Percentiles rank a stretch among this genome's conserved stretches.
phyloP scores from a whole-genome alignment of 2,329 filamentous ascomycete species.

The Madurella mycetomatis region DNA sequence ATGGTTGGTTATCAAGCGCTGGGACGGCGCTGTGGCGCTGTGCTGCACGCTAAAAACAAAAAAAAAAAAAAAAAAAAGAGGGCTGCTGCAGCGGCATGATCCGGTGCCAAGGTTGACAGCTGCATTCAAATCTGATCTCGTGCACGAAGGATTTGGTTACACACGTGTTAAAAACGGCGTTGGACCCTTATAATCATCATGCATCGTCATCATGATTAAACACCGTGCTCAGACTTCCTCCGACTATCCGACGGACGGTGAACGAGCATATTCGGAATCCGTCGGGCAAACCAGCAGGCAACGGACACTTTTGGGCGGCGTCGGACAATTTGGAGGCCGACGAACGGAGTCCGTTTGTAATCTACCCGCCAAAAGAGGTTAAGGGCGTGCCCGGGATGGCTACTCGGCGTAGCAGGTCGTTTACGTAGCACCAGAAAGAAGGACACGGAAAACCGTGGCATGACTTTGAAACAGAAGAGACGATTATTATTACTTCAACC shows the following conservation, averaged over 20 bases:
- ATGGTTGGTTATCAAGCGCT: slow-evolving; percentile 2
- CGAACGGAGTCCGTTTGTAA: not conserved
- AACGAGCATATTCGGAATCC: not conserved
- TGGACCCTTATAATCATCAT: too few relatives aligned
- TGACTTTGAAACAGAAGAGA: not conserved
- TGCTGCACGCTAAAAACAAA: too few relatives aligned
- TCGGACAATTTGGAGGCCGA: slow-evolving; percentile 10
- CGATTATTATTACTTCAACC: not conserved
- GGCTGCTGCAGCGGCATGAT: too few relatives aligned
- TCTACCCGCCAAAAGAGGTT: not conserved
- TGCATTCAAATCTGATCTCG: too few relatives aligned
- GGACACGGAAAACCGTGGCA: slow-evolving; percentile 11
- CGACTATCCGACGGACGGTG: not conserved
- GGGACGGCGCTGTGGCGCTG: not conserved
- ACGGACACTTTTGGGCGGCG: slow-evolving; percentile 15
- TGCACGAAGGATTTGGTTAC: too few relatives aligned
- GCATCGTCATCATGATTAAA: too few relatives aligned
- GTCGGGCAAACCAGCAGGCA: not conserved
- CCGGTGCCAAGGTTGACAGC: too few relatives aligned
- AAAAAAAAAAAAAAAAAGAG: too few relatives aligned
- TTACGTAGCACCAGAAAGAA: slow-evolving; percentile 9
- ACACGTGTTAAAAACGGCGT: too few relatives aligned
- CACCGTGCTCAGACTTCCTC: not conserved
- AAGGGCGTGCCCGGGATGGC: not conserved
- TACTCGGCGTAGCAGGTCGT: not conserved